Base-by-base conservation (phyloP, 1,139 yeast species). In the Saccharomyces hybrid region DNA sequence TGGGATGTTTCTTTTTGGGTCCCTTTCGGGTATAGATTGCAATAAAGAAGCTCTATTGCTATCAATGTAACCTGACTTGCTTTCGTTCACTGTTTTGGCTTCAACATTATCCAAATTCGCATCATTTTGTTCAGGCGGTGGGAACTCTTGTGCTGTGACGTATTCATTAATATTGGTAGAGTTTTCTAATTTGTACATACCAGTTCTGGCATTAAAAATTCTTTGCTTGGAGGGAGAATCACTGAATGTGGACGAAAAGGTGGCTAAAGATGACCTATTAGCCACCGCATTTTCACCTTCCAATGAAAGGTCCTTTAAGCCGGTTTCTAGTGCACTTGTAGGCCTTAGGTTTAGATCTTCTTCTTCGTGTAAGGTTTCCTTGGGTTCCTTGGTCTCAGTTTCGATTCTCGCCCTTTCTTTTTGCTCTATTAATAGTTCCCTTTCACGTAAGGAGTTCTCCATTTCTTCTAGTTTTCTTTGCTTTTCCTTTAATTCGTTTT, bases 111-210 rank as follows among this genome's bases (percentile, higher is more conserved):
- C 51, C 3, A 9, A 9, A 38, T 38, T 38, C 5, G 24, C 21
- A 4, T 19, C 11, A 38, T 38, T 6, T 9, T 38, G 21, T 38
- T n/a, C 44, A 11, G 56, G 26, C 8, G 44, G 9, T 12, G 48
- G 62, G 44, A 65, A 61, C 46, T 64, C 68, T 44, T 63, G 62
- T 2, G 69, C 70, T 2, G 65, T 62, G 1, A 62, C 66, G 48
- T 59, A 64, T 12, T 55, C 63, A 24, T 57, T 56, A 14, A 61
- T 62, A 49, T 64, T 64, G 7, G 66, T 62, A 8, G 57, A 54
- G 29, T 62, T 60, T 42, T 60, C 67, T 16, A 65, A 55, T 47
- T 60, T 58, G 47, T 63, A 65, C 50, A 64, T 47, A 8, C 63
- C 64, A 6, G 57, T 51, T 16, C 47, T 31, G 24, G 55, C 52